Conservation (phyloP, 768 basidiomycete species). For the Mycena latifolia region DNA sequence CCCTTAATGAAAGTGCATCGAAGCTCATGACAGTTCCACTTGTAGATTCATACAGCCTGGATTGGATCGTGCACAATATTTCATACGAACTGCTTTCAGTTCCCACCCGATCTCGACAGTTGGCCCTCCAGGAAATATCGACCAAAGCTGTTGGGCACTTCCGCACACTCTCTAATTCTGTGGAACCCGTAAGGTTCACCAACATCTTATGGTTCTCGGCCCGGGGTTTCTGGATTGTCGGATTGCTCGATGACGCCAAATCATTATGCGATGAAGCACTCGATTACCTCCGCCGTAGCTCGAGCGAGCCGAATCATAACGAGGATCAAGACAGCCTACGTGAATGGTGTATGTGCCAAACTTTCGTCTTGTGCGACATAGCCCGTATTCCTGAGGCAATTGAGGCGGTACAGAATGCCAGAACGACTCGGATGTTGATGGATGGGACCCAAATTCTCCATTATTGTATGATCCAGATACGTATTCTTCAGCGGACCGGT, state of each 20-base stretch:
- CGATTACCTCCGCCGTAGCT: neutral
- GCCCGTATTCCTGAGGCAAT: neutral
- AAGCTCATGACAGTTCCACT: neutral
- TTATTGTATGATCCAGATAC: neutral
- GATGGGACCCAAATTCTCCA: no score
- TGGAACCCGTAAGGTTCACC: neutral
- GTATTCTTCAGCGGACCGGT: neutral
- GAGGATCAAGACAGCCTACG: no score
- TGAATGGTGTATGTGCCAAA: neutral
- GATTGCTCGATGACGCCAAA: neutral
- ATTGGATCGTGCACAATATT: neutral
- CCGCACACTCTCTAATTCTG: neutral
- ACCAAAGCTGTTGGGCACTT: neutral
- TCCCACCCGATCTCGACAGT: no score
- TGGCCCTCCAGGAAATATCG: neutral
- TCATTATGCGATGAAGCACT: neutral
- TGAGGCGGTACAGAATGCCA: neutral
- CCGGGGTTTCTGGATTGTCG: neutral
- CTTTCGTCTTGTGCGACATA: conserved; percentile 1
- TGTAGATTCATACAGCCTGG: no score
- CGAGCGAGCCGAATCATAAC: no score
- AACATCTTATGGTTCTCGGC: neutral
- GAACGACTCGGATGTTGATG: neutral
- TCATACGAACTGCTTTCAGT: neutral
- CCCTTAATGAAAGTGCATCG: neutral